Evolutionary conservation across 768 basidiomycete genomes (phyloP).

Genomic region (Lactarius sanguifluus): DNA sequence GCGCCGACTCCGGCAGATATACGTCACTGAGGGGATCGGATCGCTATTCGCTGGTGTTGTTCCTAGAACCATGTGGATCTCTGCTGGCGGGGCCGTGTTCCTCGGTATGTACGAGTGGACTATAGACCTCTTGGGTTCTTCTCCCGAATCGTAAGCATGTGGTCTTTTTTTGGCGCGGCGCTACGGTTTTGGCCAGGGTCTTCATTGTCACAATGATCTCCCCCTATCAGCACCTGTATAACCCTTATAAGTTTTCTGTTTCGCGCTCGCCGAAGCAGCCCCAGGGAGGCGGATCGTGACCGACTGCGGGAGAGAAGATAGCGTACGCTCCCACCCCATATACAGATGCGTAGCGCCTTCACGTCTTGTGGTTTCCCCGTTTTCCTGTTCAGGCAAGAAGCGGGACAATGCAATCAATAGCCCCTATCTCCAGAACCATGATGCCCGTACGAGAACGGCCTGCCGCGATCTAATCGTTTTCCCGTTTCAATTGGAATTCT

Average conservation of each 20-base stretch:
- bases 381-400: slow-evolving; percentile 25
- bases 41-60: slow-evolving; percentile 86
- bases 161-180: not conserved
- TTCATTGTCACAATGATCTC: slow-evolving; percentile 9
- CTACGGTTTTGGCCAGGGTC: not conserved
- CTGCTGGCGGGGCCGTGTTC: slow-evolving; percentile 94
- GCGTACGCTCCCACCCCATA: slow-evolving; percentile 15
- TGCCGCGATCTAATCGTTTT: not conserved
- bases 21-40: slow-evolving; percentile 61
- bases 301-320: slow-evolving; percentile 13
- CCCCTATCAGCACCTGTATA: slow-evolving; percentile 4
- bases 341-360: slow-evolving; percentile 18
- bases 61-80: slow-evolving; percentile 95
- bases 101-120: slow-evolving; percentile 92
- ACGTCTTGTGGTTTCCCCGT: slow-evolving; percentile 20
- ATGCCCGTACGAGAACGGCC: not conserved
- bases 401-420: slow-evolving; percentile 22
- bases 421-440: slow-evolving; percentile 27
- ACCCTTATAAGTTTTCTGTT: not conserved
- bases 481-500: not conserved
- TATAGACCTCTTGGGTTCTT: slow-evolving; percentile 21
- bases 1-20: slow-evolving; percentile 63
- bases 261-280: not conserved
- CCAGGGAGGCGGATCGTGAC: slow-evolving; percentile 8
- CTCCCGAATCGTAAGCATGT: slow-evolving; percentile 15